These are phyloP conservation scores for Trichoderma sp. DNA, from an alignment of 2,329 filamentous ascomycete species.

Conservation along the genomic window DNA sequence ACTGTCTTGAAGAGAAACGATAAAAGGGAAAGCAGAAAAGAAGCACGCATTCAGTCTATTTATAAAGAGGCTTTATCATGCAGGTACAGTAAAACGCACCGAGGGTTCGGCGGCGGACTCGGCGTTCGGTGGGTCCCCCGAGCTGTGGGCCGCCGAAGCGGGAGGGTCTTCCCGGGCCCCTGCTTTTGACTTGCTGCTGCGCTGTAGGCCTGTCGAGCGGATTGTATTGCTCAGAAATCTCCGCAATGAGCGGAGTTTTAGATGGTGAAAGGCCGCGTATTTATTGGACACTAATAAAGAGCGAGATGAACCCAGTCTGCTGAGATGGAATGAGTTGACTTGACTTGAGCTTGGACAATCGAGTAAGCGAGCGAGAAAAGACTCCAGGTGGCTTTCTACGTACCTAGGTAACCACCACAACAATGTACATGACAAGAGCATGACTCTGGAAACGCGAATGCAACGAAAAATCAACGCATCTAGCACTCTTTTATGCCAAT, in stretches of 20 bases:
- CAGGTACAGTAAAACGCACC: not conserved
- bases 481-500: not conserved
- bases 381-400: not conserved
- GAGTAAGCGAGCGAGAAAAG: not conserved
- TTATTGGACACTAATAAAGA: not conserved
- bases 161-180: not conserved
- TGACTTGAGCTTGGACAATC: not conserved
- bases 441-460: not conserved
- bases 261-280: not conserved
- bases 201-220: not conserved
- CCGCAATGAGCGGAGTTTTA: not conserved
- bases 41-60: not conserved
- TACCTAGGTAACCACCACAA: not conserved
- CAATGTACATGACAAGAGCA: not conserved
- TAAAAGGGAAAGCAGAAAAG: not conserved
- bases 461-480: not conserved
- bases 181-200: not conserved
- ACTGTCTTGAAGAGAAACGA: not conserved
- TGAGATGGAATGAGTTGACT: not conserved
- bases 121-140: slow-evolving; percentile 21
- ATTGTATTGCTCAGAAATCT: not conserved
- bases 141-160: slow-evolving; percentile 14
- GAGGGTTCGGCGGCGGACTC: slow-evolving; percentile 15
- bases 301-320: not conserved
- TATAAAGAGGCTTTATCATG: not conserved